A percentile compares a stretch with the other conserved stretches of the same genome.
phyloP scores from a whole-genome alignment of 495 filamentous ascomycete genomes.

The Aspergillus nanangensis region DNA sequence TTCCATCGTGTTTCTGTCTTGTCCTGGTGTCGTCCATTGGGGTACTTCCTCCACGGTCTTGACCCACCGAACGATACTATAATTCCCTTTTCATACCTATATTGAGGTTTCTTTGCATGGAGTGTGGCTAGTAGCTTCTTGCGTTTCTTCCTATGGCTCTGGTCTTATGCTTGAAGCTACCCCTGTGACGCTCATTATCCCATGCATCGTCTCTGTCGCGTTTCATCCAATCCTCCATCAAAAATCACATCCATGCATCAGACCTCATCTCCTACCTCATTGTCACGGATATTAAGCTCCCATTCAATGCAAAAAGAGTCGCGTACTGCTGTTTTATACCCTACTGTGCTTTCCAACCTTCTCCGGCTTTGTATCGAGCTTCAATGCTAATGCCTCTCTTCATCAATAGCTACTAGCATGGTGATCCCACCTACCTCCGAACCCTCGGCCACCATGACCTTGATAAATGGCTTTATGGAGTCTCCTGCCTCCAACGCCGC shows the following conservation, averaged over 20 bases:
- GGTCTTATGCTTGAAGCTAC: conserved; percentile 19
- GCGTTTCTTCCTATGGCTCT: conserved; percentile 13
- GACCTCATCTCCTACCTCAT: conserved; percentile 27
- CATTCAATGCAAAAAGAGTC: conserved; percentile 26
- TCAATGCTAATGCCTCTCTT: conserved; percentile 45
- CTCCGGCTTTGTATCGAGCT: conserved; percentile 22
- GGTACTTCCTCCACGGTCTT: conserved; percentile 42
- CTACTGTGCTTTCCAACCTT: conserved; percentile 13
- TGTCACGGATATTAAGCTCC: conserved; percentile 20
- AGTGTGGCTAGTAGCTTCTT: neutral
- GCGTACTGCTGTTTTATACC: conserved; percentile 29
- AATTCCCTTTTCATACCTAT: conserved; percentile 14
- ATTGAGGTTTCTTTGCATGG: conserved; percentile 16
- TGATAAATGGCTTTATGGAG: conserved; percentile 47
- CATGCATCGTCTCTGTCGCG: conserved; percentile 26
- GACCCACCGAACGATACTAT: conserved; percentile 39
- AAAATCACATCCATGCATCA: conserved; percentile 39
- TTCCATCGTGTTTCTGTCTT: conserved; percentile 21
- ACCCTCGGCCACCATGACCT: conserved; percentile 32
- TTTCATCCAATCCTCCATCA: conserved; percentile 42
- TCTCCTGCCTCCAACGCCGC: conserved; percentile 33
- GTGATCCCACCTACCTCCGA: conserved; percentile 48
- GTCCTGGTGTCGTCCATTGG: conserved; percentile 31
- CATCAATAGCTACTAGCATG: conserved; percentile 45
- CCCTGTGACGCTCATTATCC: conserved; percentile 12